Evolutionary conservation across 495 filamentous ascomycete species (phyloP), one percentile per base, ranked within the genome.

Genomic region (Tetracladium setigerum): DNA sequence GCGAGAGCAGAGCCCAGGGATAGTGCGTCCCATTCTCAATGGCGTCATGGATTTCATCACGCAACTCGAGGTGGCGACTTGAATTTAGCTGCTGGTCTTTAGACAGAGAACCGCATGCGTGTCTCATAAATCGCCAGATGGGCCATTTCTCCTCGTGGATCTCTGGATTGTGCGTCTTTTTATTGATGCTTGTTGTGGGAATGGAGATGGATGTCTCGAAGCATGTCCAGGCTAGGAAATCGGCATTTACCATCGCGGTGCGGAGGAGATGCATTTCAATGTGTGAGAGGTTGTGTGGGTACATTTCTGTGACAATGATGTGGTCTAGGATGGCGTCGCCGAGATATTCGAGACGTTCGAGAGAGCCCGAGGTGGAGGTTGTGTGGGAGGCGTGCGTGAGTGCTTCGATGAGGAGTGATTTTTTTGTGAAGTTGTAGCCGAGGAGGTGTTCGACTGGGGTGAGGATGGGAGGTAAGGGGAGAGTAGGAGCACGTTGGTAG

Each of bases 341-440:
- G 0, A 96, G 71, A 62, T 89, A 97, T 60, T 98, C 92, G 12
- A 96, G 73, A 0, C 90, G 81, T 53, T 97, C 84, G 60, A 94
- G 87, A 6, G 84, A 90, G 1, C 66, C 65, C 7, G 62, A 59
- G n/a, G 62, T 57, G 44, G 77, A 67, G 35, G 67, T 62, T 31
- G 64, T 67, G 54, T 74, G 87, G 2, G 89, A 95, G 0, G 82
- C 68, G 59, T 96, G 92, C 0, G 89, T 96, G 27, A 95, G 69
- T 2, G 90, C 87, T 66, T 96, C 89, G 14, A 84, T 56, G n/a
- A 95, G 69, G 1, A 95, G 70, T 10, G 72, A 55, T 44, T 79
- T 77, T 50, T 88, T 81, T 0, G 53, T 69, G 68, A 96, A 98
- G 0, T 54, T 70, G 65, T 95, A 86, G 3, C 79, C 81, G 27